Evolutionary conservation across 73 alveolate species (phyloP).

Genomic region (Paramecium tetraurelia): DNA sequence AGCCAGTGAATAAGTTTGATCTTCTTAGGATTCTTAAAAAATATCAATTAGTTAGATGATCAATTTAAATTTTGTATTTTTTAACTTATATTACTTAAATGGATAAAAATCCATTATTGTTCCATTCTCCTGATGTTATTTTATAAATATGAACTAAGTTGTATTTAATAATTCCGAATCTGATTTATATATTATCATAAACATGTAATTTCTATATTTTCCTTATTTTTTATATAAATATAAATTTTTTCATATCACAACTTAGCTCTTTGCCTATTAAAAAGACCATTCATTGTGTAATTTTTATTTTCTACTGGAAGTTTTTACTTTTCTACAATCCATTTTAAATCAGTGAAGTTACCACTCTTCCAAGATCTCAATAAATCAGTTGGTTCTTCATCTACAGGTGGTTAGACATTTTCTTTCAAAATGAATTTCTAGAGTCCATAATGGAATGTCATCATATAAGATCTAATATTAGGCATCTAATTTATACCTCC

Average conservation of each 20-base stretch:
- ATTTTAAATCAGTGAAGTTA: slow-evolving; percentile 3
- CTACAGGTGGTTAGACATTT: slow-evolving; percentile 30
- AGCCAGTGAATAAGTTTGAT: background rate
- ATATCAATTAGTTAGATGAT: slow-evolving; percentile 3
- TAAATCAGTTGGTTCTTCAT: slow-evolving; percentile 32
- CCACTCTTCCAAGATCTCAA: slow-evolving; percentile 44
- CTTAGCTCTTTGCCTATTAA: background rate
- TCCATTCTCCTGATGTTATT: background rate
- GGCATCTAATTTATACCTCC: background rate
- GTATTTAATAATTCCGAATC: background rate
- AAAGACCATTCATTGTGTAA: background rate
- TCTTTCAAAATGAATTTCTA: slow-evolving; percentile 28
- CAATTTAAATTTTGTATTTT: background rate
- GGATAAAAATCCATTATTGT: background rate
- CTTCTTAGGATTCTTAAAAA: background rate
- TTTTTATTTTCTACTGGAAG: background rate
- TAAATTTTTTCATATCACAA: background rate
- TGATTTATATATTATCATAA: background rate
- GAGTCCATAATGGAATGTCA: slow-evolving; percentile 33
- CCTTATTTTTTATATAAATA: background rate
- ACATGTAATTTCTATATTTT: background rate
- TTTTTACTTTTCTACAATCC: slow-evolving; percentile 3
- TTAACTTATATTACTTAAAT: background rate
- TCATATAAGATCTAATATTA: background rate
- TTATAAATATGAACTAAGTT: background rate